These are phyloP conservation scores for Porphyrellus cyaneotinctus DNA, from an alignment of 768 basidiomycete genomes.

Conservation along the genomic window DNA sequence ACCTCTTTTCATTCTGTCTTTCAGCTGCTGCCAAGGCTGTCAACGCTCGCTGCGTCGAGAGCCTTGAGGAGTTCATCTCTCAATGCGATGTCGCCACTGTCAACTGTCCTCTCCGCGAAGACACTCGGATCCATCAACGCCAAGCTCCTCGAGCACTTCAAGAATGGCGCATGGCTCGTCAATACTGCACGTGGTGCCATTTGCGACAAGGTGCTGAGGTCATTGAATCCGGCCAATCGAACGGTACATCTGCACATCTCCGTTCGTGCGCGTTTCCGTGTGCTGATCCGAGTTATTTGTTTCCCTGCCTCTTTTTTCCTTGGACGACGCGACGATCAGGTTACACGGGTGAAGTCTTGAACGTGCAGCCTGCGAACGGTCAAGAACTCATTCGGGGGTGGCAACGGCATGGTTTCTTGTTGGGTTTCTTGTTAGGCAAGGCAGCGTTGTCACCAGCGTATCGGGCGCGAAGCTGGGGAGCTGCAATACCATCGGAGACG, in stretches of 20 bases:
- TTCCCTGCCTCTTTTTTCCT: no score
- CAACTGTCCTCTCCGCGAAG: conserved; percentile 86
- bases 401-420: conserved; percentile 94
- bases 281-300: neutral
- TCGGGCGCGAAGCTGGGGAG: no score
- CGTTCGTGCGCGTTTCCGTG: neutral
- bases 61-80: conserved; percentile 59
- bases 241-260: conserved; percentile 35
- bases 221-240: conserved; percentile 69
- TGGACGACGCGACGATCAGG: conserved; percentile 3
- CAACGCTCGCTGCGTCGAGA: conserved; percentile 68
- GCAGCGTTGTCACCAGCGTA: no score
- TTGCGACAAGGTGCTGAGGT: conserved; percentile 74
- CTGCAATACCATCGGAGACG: no score
- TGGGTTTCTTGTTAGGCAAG: no score
- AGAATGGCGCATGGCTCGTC: conserved; percentile 89
- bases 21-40: conserved; percentile 63
- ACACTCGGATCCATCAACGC: conserved; percentile 78
- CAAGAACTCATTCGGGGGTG: conserved; percentile 77
- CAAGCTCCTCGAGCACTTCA: conserved; percentile 82
- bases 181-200: conserved; percentile 94
- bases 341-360: conserved; percentile 68
- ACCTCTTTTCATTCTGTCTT: neutral
- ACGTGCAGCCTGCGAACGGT: conserved; percentile 80
- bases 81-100: conserved; percentile 73